phyloP scores from a whole-genome alignment of 495 filamentous ascomycete genomes.

The Aspergillus ostianus region DNA sequence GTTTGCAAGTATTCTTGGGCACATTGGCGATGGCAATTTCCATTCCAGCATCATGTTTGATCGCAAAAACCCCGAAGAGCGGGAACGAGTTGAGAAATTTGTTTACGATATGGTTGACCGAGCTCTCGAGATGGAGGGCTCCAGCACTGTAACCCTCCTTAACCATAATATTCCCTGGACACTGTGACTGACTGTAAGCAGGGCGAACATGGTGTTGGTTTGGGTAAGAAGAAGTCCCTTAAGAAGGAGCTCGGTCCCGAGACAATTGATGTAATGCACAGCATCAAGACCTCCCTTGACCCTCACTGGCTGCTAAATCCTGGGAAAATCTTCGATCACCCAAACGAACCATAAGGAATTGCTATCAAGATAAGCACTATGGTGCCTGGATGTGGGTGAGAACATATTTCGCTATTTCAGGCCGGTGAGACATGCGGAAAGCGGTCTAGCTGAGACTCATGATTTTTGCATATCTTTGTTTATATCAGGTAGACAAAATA shows the following conservation, averaged over 20 bases:
- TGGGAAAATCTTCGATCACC: constrained; percentile 77
- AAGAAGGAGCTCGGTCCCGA: constrained; percentile 78
- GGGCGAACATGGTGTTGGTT: constrained; percentile 86
- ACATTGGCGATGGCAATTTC: constrained; percentile 91
- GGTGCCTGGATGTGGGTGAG: neutral
- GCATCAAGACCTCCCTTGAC: constrained; percentile 80
- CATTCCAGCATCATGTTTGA: constrained; percentile 89
- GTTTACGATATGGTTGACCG: constrained; percentile 87
- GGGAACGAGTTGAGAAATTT: constrained; percentile 69
- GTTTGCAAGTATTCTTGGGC: constrained; percentile 81
- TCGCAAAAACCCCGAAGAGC: constrained; percentile 60
- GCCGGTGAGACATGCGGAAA: too few relatives aligned
- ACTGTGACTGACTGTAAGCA: constrained; percentile 22
- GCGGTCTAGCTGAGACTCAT: neutral
- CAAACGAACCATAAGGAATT: constrained; percentile 14
- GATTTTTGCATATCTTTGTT: neutral
- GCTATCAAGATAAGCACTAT: neutral
- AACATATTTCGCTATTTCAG: too few relatives aligned
- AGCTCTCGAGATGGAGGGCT: constrained; percentile 89
- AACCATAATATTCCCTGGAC: neutral
- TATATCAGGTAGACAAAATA: neutral
- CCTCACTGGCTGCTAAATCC: constrained; percentile 90
- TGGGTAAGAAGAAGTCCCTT: constrained; percentile 82
- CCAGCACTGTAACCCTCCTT: constrained; percentile 62
- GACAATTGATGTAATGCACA: constrained; percentile 82